Evolutionary conservation across 352 stramenopile genomes (phyloP).

Genomic region (Phytopythium oedochilum): DNA sequence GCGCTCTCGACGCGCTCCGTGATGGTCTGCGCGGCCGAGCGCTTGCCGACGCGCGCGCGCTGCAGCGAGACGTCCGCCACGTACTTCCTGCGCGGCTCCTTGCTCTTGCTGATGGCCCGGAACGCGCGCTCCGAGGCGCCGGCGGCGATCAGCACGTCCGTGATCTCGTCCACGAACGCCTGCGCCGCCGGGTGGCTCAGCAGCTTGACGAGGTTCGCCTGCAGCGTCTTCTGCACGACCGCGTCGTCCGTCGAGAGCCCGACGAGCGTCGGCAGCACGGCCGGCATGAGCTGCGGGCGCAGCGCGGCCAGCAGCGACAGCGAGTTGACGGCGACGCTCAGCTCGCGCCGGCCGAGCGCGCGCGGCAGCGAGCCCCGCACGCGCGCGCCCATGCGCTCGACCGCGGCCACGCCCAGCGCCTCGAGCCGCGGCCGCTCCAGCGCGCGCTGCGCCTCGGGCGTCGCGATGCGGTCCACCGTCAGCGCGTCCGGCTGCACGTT

Average conservation of each 20-base stretch:
- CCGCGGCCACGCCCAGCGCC: conserved; percentile 28
- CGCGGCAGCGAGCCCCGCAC: conserved; percentile 16
- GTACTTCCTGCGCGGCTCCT: conserved; percentile 69
- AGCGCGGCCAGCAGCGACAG: conserved; percentile 54
- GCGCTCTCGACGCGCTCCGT: conserved; percentile 60
- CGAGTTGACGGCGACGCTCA: conserved; percentile 65
- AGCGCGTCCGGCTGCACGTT: conserved; percentile 70
- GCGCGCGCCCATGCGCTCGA: conserved; percentile 37
- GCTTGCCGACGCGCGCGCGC: conserved; percentile 61
- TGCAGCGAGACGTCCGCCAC: conserved; percentile 66
- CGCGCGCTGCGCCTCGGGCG: conserved; percentile 14
- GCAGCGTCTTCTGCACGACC: conserved; percentile 53
- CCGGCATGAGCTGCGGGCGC: conserved; percentile 50
- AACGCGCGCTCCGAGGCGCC: conserved; percentile 73
- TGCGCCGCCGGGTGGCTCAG: conserved; percentile 56
- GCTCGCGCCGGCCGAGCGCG: conserved; percentile 35
- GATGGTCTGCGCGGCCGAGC: conserved; percentile 51
- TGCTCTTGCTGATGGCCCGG: conserved; percentile 76
- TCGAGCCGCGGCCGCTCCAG: conserved; percentile 32
- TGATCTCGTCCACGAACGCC: conserved; percentile 65
- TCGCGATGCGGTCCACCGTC: conserved; percentile 45
- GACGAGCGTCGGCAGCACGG: conserved; percentile 48
- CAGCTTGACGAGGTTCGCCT: conserved; percentile 67
- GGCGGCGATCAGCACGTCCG: conserved; percentile 60
- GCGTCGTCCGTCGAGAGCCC: conserved; percentile 26